Conservation (phyloP, 1,139 yeast species). For the Lodderomyces pseudojiufengensis region DNA sequence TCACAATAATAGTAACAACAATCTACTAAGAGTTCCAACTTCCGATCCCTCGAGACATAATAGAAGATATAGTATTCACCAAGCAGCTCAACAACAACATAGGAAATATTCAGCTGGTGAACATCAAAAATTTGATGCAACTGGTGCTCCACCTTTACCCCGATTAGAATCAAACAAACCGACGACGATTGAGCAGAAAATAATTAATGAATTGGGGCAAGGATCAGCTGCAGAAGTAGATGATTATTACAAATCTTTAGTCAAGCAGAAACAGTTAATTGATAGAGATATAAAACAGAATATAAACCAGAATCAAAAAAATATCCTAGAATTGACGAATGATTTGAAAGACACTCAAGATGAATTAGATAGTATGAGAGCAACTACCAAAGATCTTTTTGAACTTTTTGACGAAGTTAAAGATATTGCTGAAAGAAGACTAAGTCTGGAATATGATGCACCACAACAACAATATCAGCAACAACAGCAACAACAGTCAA, state of each 20-base stretch:
- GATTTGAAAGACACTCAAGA: slow-evolving; percentile 62
- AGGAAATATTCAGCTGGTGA: slow-evolving; percentile 22
- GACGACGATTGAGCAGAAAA: slow-evolving; percentile 28
- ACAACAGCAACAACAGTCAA: slow-evolving; percentile 6
- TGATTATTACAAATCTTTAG: slow-evolving; percentile 59
- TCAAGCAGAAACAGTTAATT: slow-evolving; percentile 50
- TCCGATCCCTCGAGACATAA: slow-evolving; percentile 25
- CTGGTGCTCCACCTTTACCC: slow-evolving; percentile 42
- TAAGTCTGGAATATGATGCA: slow-evolving; percentile 39
- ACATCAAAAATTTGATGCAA: slow-evolving; percentile 21
- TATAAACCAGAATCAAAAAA: slow-evolving; percentile 68
- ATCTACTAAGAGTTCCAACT: slow-evolving; percentile 13
- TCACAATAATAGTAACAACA: slow-evolving; percentile 3
- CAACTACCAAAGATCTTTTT: slow-evolving; percentile 57
- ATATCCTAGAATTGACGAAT: slow-evolving; percentile 64
- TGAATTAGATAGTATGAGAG: slow-evolving; percentile 61
- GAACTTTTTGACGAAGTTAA: slow-evolving; percentile 64
- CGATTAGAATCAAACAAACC: slow-evolving; percentile 1
- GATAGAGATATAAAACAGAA: slow-evolving; percentile 62
- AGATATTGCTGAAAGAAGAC: slow-evolving; percentile 61
- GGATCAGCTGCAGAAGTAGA: slow-evolving; percentile 76
- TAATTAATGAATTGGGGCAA: slow-evolving; percentile 51
- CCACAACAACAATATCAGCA: slow-evolving; percentile 7
- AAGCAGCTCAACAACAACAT: slow-evolving; percentile 38
- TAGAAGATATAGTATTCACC: slow-evolving; percentile 43